Conservation (phyloP, 2,329 filamentous ascomycete genomes). For the Metarhizium robertsii region DNA sequence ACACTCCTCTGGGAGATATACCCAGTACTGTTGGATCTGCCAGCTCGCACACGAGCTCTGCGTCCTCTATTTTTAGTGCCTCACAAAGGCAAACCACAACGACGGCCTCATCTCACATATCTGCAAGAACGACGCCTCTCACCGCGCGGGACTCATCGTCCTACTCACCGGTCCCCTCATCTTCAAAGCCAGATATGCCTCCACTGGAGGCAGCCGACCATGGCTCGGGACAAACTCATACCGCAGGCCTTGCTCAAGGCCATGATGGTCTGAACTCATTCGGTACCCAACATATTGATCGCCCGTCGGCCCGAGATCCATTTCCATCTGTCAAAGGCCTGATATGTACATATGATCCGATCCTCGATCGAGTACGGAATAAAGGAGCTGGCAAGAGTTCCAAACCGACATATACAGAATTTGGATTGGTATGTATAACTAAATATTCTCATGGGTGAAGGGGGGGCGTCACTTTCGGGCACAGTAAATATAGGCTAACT, state of each 20-base stretch:
- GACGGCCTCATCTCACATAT: conserved; percentile 31
- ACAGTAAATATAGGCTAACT: conserved; percentile 44
- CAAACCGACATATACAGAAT: conserved; percentile 54
- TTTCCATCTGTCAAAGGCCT: conserved; percentile 43
- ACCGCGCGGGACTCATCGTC: conserved; percentile 39
- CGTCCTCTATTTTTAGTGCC: conserved; percentile 61
- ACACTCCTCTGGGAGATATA: conserved; percentile 53
- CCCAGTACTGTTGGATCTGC: conserved; percentile 63
- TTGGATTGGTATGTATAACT: conserved; percentile 55
- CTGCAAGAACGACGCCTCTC: conserved; percentile 21
- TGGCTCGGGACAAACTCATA: conserved; percentile 18
- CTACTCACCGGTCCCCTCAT: conserved; percentile 35
- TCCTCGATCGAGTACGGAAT: conserved; percentile 39
- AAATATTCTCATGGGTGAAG: conserved; percentile 18
- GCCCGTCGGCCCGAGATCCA: conserved; percentile 48
- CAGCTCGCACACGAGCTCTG: conserved; percentile 61
- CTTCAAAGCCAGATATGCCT: conserved; percentile 45
- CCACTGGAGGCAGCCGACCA: conserved; percentile 37
- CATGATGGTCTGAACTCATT: conserved; percentile 25
- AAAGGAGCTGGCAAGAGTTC: conserved; percentile 44
- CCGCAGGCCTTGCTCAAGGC: conserved; percentile 14
- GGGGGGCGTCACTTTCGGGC: conserved; percentile 51
- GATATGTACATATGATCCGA: conserved; percentile 53
- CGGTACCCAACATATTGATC: conserved; percentile 25
- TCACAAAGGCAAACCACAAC: conserved; percentile 31